Evolutionary conservation across 2,329 filamentous ascomycete species (phyloP).

Genomic region (Gremmenia infestans): DNA sequence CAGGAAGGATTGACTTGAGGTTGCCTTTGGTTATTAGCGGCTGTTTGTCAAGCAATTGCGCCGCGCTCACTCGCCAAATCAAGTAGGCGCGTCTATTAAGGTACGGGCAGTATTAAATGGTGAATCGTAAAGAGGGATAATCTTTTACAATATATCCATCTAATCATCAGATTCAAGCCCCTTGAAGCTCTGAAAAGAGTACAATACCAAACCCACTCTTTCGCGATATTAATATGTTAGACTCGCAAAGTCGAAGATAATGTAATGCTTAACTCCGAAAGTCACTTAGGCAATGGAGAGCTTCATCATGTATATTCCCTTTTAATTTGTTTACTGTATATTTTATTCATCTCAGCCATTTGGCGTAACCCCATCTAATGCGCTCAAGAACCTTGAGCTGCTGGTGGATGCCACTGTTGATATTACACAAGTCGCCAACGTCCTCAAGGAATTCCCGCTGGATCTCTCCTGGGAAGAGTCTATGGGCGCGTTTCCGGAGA

Average conservation of each 20-base stretch:
- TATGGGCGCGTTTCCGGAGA: conserved; percentile 63
- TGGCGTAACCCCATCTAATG: conserved; percentile 85
- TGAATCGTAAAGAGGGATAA: too few relatives aligned
- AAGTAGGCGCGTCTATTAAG: background rate
- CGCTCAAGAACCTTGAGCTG: conserved; percentile 77
- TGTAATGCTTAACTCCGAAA: too few relatives aligned
- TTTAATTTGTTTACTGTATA: background rate
- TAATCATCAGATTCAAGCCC: too few relatives aligned
- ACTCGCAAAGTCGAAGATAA: too few relatives aligned
- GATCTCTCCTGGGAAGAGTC: conserved; percentile 67
- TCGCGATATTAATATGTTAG: too few relatives aligned
- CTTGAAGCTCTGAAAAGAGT: too few relatives aligned
- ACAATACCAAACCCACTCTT: too few relatives aligned
- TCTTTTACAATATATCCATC: too few relatives aligned
- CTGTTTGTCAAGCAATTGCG: background rate
- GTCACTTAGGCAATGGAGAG: too few relatives aligned
- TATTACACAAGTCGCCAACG: conserved; percentile 77
- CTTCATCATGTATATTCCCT: too few relatives aligned
- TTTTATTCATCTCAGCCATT: conserved; percentile 51
- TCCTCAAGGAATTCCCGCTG: conserved; percentile 86
- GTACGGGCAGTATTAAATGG: too few relatives aligned
- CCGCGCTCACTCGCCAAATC: background rate
- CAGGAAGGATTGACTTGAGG: conserved; percentile 2
- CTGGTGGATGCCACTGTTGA: conserved; percentile 67
- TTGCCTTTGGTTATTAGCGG: background rate